Evolutionary conservation across 306 rosid species (phyloP).

Genomic region (Prunus davidiana): DNA sequence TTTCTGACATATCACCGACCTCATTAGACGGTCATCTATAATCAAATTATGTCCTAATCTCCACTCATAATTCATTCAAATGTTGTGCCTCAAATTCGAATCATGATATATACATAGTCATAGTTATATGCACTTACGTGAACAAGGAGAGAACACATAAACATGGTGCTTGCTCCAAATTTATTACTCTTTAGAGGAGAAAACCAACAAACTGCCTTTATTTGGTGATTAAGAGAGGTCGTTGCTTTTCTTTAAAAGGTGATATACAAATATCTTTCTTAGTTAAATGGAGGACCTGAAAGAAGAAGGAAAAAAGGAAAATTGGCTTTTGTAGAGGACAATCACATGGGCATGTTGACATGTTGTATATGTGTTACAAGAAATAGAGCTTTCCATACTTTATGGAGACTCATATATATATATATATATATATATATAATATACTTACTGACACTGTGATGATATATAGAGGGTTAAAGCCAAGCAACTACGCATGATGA

Average conservation of each 20-base stretch:
- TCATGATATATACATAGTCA: not conserved
- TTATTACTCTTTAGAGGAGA: not conserved
- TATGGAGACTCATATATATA: conserved; percentile 30
- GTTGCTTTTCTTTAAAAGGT: conserved; percentile 10
- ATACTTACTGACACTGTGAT: not conserved
- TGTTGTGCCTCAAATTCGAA: not conserved
- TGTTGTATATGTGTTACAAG: conserved; percentile 15
- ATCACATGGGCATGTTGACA: conserved; percentile 45
- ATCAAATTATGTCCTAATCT: not conserved
- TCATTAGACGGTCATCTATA: not conserved
- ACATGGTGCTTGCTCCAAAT: not conserved
- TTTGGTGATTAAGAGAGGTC: conserved; percentile 32
- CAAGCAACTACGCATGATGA: not conserved
- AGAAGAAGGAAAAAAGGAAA: not conserved
- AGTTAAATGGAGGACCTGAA: conserved; percentile 21
- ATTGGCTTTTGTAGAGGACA: conserved; percentile 33
- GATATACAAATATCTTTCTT: conserved; percentile 19
- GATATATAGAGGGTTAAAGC: not conserved
- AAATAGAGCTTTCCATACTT: conserved; percentile 34
- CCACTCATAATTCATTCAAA: not conserved
- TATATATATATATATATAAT: too few species aligned
- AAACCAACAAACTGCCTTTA: not conserved
- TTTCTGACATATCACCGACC: too few species aligned
- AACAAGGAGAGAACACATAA: not conserved
- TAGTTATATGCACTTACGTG: not conserved